phyloP scores from a whole-genome alignment of 306 rosid genomes.

The Quercus agrifolia region DNA sequence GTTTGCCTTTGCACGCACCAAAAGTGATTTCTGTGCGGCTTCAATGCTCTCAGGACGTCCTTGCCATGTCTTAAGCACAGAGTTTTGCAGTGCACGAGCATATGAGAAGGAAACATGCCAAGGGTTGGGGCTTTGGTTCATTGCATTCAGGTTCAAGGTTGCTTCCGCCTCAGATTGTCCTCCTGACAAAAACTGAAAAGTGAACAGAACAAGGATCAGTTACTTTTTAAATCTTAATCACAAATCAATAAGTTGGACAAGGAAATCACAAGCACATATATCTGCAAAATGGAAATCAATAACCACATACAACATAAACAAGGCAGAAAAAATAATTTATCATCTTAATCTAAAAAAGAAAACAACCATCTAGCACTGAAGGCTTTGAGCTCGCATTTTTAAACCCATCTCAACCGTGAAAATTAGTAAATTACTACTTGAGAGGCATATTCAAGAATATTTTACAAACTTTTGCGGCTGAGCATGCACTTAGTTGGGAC shows the following conservation, averaged over 20 bases:
- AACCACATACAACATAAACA: conserved; percentile 2
- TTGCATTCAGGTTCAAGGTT: conserved; percentile 85
- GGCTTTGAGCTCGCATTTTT: not conserved
- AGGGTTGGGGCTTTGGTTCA: conserved; percentile 99
- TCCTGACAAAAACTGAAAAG: conserved; percentile 84
- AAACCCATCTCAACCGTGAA: conserved; percentile 2
- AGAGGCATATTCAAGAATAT: not conserved
- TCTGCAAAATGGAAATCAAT: not conserved
- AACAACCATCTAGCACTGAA: not conserved
- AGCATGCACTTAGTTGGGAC: not conserved
- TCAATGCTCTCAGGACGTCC: conserved; percentile 75
- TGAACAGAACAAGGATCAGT: conserved; percentile 11
- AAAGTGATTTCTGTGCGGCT: conserved; percentile 75
- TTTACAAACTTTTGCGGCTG: not conserved
- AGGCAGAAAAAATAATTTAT: not conserved
- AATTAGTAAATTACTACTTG: not conserved
- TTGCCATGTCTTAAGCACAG: conserved; percentile 95
- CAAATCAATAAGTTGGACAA: not conserved
- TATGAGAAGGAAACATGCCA: conserved; percentile 99
- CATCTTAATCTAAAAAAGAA: not conserved
- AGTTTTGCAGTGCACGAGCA: conserved; percentile 92
- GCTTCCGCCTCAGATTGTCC: conserved; percentile 98
- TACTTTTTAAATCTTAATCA: not conserved
- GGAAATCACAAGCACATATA: not conserved
- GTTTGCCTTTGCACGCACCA: conserved; percentile 95